Evolutionary conservation across 768 basidiomycete genomes (phyloP).

Genomic region (Pleurotus citrinopileatus): DNA sequence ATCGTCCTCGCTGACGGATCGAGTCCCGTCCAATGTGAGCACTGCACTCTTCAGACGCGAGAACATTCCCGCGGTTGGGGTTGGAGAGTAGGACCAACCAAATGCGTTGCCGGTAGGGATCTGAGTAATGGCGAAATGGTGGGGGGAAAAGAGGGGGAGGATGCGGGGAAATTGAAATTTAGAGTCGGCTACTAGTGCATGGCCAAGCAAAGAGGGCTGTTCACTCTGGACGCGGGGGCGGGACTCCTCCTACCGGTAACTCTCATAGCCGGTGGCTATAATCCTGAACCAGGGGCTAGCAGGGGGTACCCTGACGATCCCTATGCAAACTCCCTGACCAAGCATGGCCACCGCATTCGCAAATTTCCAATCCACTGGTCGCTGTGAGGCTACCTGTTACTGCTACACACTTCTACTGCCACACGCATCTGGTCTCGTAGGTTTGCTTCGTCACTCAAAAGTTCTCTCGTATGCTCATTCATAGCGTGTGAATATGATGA

Average conservation of each 20-base stretch:
- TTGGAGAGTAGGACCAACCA: neutral
- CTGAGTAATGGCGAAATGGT: neutral
- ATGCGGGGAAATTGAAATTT: neutral
- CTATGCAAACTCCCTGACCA: neutral
- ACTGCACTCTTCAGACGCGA: constrained; percentile 5
- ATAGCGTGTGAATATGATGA: neutral
- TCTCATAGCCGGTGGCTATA: neutral
- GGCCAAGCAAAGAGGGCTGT: neutral
- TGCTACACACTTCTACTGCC: no score
- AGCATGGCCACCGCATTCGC: no score
- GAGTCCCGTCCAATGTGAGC: constrained; percentile 3
- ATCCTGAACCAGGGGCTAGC: neutral
- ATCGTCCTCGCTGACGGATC: neutral
- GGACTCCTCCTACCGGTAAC: neutral
- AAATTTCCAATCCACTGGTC: no score
- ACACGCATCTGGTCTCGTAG: no score
- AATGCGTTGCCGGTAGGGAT: neutral
- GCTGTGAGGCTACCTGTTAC: no score
- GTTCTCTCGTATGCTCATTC: no score
- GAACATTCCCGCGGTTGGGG: constrained; percentile 1
- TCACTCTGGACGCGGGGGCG: neutral
- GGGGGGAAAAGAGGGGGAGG: neutral
- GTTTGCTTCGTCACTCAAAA: no score
- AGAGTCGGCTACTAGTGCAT: neutral
- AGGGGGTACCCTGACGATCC: neutral